Base-by-base conservation (phyloP, 768 basidiomycete species). In the Podaxis carcinomalis region DNA sequence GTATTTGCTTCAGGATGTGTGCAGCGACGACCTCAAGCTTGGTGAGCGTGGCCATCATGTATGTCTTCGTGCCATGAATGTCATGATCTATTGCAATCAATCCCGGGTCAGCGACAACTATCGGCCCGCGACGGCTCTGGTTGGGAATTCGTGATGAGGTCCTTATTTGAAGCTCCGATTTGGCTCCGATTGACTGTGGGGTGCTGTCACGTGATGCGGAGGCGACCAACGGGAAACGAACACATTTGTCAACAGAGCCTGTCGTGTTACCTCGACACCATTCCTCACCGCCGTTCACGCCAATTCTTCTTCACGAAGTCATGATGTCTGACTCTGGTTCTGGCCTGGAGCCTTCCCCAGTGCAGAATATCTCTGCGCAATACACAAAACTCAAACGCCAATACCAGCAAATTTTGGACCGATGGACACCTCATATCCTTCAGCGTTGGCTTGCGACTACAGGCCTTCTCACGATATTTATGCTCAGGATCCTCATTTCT, bases 361-460 rank as follows among this genome's bases (percentile, higher is more conserved):
- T 79, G n/a, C 79, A 82, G 67, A 83, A 80, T 59, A 66, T 82
- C 50, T 72, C 74, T 39, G 76, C 75, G 44, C 75, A 77, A 57
- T 82, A 80, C 67, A 69, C 78, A 37, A 86, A 83, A 67, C 56
- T 82, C n/a, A 82, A 84, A 67, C 83, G 93, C 28, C 85, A 88
- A 70, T 95, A 95, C 72, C 94, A 96, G 73, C 87, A 89, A 69
- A 73, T 84, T 25, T 82, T 98, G n/a, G 97, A 99, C 80, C 85
- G 92, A 25, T 87, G 89, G 78, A 97, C 96, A 2, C 97, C 97
- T 0, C 86, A 93, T 70, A 83, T 89, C 32, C 74, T 93, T n/a
- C 83, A 95, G 68, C 85, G 97, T 62, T 99, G 97, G 97, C 67
- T 92, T 25, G 84, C 80, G 39, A 92, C 93, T 2, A 79, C 79